Base-by-base conservation (phyloP, 2,329 filamentous ascomycete species). In the Botrytis byssoidea region DNA sequence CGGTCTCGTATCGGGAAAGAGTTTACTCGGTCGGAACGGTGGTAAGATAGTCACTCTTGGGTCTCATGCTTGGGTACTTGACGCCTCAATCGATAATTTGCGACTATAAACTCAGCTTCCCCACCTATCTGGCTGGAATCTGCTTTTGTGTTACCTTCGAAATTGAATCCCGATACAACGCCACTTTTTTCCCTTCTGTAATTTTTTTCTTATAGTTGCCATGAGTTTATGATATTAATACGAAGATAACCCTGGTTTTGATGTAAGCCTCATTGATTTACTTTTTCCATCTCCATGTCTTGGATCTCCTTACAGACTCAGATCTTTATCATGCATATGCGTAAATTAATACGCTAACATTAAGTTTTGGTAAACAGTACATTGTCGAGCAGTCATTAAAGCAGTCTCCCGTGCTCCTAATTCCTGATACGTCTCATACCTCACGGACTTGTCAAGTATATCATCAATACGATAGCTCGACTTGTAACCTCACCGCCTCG, bases 381-480 rank as follows among this genome's bases (percentile, higher is more conserved):
- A 65, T 65, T 12, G 16, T 46, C 63, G 29, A 64, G 37, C 46
- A 55, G 29, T 32, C 48, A 72, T 67, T 72, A 59, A 72, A 57
- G 48, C 65, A 42, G 48, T 51, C 71, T 73, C 20, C 64, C 40
- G 46, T 48, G 48, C 64, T 59, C 61, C n/a, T 25, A 70, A 73
- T 67, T 75, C 74, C 74, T 77, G 75, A 79, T 68, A 68, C 65
- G 18, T 64, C 37, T 69, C 51, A 48, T 51, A 71, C 16, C 42
- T 71, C 51, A 60, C 70, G 46, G 70, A 40, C 14, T 46, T 72
- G 60, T 71, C 68, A 73, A 74, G 71, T 77, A 74, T 75, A 76
- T 76, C 69, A 76, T 74, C 76, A 78, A 79, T 80, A 79, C 79
- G 80, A 81, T 76, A 80, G 77, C 80, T 81, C 80, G 79, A 75